Conservation (phyloP, 192 early-diverging fungal species). For the Coemansia sp. region DNA sequence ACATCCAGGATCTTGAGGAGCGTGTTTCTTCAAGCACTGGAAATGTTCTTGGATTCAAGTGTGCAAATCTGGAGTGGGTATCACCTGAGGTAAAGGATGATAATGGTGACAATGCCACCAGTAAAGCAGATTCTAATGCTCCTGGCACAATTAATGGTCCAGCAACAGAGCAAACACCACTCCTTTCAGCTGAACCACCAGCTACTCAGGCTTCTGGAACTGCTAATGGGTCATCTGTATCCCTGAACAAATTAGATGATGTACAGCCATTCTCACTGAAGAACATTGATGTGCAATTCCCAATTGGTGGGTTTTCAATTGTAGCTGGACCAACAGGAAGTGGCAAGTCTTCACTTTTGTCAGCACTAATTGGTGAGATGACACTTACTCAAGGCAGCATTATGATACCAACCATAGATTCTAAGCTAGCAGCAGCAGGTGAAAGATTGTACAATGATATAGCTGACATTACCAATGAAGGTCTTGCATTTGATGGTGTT, state of each 20-base stretch:
- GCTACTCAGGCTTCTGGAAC: background rate
- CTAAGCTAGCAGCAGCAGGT: too few species aligned
- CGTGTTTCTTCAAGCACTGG: slow-evolving; percentile 13
- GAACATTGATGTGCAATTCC: too few species aligned
- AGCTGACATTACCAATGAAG: too few species aligned
- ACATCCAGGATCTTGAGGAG: slow-evolving; percentile 59
- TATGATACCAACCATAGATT: too few species aligned
- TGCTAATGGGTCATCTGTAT: background rate
- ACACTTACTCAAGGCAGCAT: too few species aligned
- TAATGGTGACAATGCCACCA: background rate
- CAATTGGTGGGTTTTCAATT: too few species aligned
- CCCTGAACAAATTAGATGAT: slow-evolving; percentile 1
- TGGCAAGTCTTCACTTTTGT: too few species aligned
- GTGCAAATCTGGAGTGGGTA: slow-evolving; percentile 37
- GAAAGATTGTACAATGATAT: too few species aligned
- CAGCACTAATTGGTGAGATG: too few species aligned
- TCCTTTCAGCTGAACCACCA: background rate
- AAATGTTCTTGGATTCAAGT: slow-evolving; percentile 22
- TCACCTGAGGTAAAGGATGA: background rate
- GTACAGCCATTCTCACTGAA: slow-evolving; percentile 42
- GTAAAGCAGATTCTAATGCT: background rate
- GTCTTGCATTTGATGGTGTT: too few species aligned
- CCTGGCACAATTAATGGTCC: background rate
- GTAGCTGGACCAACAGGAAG: too few species aligned
- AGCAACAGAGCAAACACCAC: background rate